phyloP scores from a whole-genome alignment of 2,329 filamentous ascomycete species.

The Sarocladium brachiariae region DNA sequence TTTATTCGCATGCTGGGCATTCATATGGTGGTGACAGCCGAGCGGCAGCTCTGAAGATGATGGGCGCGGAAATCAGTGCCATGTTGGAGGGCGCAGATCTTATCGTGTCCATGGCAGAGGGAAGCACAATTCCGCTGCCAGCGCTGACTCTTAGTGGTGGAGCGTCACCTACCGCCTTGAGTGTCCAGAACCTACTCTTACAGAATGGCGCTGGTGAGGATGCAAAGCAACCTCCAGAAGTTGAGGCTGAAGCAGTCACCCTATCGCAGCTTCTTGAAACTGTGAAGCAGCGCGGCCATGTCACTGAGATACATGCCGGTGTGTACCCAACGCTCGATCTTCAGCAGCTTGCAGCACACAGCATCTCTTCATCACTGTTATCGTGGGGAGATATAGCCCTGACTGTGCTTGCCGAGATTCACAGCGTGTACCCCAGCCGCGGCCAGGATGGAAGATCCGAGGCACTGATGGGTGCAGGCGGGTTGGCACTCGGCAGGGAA shows the following conservation, averaged over 20 bases:
- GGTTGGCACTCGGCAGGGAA: conserved; percentile 65
- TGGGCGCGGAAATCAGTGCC: conserved; percentile 24
- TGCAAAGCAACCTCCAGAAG: conserved; percentile 12
- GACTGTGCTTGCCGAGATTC: conserved; percentile 64
- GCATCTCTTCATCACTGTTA: conserved; percentile 35
- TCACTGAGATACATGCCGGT: conserved; percentile 66
- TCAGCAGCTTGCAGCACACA: conserved; percentile 70
- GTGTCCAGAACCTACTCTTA: conserved; percentile 19
- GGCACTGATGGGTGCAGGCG: conserved; percentile 62
- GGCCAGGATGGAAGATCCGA: conserved; percentile 45
- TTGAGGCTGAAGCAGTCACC: conserved; percentile 14
- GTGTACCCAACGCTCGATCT: conserved; percentile 72
- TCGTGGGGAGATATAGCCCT: conserved; percentile 55
- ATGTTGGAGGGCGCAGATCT: conserved; percentile 20
- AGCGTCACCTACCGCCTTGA: conserved; percentile 62
- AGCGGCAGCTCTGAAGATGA: conserved; percentile 23
- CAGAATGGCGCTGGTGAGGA: conserved; percentile 10
- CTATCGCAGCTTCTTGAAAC: conserved; percentile 16
- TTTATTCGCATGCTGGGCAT: conserved; percentile 69
- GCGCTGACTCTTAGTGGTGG: conserved; percentile 55
- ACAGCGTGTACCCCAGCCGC: conserved; percentile 58
- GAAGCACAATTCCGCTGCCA: conserved; percentile 15
- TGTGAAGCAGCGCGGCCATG: conserved; percentile 31
- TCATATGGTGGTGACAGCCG: conserved; percentile 49
- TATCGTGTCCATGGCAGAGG: conserved; percentile 14